Evolutionary conservation across 495 filamentous ascomycete species (phyloP).

Genomic region (Tetracladium setigerum): DNA sequence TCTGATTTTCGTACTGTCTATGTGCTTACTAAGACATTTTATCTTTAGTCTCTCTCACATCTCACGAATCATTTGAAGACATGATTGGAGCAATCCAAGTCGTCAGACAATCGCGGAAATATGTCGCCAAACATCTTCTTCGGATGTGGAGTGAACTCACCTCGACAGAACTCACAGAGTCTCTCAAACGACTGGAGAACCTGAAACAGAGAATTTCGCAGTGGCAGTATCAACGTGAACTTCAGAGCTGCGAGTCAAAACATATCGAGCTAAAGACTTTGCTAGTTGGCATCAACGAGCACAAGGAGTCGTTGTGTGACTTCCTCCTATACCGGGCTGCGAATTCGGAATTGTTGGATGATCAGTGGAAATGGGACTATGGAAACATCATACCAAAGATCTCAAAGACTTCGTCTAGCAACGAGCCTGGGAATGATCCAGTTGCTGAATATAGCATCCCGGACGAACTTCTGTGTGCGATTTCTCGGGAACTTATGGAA

Average conservation of each 20-base stretch:
- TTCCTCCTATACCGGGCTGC: constrained; percentile 20
- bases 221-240: not conserved
- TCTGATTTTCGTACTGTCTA: too few species aligned
- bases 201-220: not conserved
- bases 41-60: too few species aligned
- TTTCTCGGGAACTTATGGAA: constrained; percentile 22
- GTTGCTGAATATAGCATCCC: constrained; percentile 4
- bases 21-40: too few species aligned
- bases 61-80: constrained; percentile 23
- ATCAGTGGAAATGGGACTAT: constrained; percentile 21
- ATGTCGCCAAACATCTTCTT: constrained; percentile 9
- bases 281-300: constrained; percentile 13
- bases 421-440: not conserved
- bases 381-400: constrained; percentile 19
- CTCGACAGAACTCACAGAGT: constrained; percentile 10
- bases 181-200: constrained; percentile 2
- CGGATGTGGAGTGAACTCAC: constrained; percentile 14
- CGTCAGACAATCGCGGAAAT: not conserved
- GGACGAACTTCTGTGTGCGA: constrained; percentile 21
- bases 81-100: constrained; percentile 21
- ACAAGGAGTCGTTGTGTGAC: constrained; percentile 18
- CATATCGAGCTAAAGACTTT: constrained; percentile 16
- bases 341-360: not conserved
- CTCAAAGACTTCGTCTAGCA: constrained; percentile 1
- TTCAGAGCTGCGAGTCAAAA: not conserved